A percentile compares a stretch with the other conserved stretches of the same genome.
phyloP scores from a whole-genome alignment of 2,329 filamentous ascomycete genomes.

The Fusarium sublunatum region DNA sequence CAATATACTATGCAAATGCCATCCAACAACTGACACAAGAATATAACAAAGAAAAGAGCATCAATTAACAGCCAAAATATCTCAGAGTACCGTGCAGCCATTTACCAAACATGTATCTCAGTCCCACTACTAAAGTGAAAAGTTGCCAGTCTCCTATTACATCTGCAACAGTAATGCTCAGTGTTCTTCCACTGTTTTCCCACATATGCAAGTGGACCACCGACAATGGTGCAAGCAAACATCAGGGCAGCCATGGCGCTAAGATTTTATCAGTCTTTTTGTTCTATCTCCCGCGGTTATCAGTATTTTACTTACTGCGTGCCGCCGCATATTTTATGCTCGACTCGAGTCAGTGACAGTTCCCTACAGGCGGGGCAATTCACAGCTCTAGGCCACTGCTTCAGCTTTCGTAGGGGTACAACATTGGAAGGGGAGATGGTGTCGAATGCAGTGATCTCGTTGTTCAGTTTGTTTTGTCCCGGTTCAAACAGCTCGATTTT shows the following conservation, averaged over 20 bases:
- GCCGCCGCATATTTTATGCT: constrained; percentile 37
- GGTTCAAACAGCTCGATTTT: constrained; percentile 25
- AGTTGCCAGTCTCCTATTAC: constrained; percentile 37
- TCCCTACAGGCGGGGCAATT: constrained; percentile 39
- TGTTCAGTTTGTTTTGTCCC: not conserved
- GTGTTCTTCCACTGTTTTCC: constrained; percentile 39
- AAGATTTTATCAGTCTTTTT: not conserved
- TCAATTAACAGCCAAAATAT: no score
- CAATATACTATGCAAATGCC: no score
- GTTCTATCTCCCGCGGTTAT: not conserved
- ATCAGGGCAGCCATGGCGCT: constrained; percentile 40
- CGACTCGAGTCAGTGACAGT: constrained; percentile 36
- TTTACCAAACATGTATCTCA: constrained; percentile 41
- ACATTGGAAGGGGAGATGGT: constrained; percentile 32
- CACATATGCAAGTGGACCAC: constrained; percentile 28
- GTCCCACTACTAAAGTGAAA: constrained; percentile 41
- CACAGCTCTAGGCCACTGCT: constrained; percentile 39
- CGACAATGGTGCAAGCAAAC: constrained; percentile 36
- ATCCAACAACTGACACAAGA: no score
- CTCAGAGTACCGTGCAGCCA: not conserved
- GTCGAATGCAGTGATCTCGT: constrained; percentile 28
- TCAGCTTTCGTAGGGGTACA: constrained; percentile 37
- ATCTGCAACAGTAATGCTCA: constrained; percentile 44
- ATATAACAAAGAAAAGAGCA: no score
- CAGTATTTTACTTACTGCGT: constrained; percentile 33